Evolutionary conservation across 192 early-diverging fungal genomes (phyloP).

Genomic region (Entomortierella beljakovae): DNA sequence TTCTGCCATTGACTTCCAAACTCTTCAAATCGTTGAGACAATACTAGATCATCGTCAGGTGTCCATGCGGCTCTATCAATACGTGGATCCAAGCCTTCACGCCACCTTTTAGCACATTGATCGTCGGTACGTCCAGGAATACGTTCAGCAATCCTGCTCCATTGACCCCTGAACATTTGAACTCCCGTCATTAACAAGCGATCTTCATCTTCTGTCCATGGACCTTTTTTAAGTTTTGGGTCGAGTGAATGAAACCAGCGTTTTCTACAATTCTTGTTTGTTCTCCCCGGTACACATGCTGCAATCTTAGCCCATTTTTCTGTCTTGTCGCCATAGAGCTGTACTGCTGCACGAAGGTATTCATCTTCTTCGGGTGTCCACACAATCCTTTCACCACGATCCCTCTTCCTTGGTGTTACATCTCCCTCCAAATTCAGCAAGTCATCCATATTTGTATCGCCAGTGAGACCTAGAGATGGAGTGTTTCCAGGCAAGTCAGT

Average conservation of each 20-base stretch:
- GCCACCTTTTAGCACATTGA: conserved; percentile 92
- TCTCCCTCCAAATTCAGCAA: conserved; percentile 21
- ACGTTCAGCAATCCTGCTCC: conserved; percentile 83
- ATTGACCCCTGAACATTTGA: conserved; percentile 76
- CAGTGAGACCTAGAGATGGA: conserved; percentile 35
- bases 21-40: conserved; percentile 71
- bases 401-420: conserved; percentile 33
- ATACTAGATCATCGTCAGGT: conserved; percentile 70
- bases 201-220: conserved; percentile 88
- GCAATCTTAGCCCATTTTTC: conserved; percentile 86
- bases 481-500: conserved; percentile 12
- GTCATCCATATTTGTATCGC: conserved; percentile 27
- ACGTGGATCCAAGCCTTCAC: conserved; percentile 86
- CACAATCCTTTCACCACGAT: conserved; percentile 48
- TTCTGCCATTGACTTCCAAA: conserved; percentile 85
- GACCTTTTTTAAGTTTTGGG: conserved; percentile 78
- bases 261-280: conserved; percentile 87
- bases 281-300: conserved; percentile 77
- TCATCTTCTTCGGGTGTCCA: conserved; percentile 89
- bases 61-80: conserved; percentile 81
- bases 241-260: conserved; percentile 86
- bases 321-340: conserved; percentile 76
- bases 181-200: conserved; percentile 77
- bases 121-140: conserved; percentile 87
- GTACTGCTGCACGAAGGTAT: conserved; percentile 77